Percentiles rank a stretch among this genome's conserved stretches.
Evolutionary conservation across 176 grass and related monocot species (phyloP).

Genomic region (Oryza coarctata): DNA sequence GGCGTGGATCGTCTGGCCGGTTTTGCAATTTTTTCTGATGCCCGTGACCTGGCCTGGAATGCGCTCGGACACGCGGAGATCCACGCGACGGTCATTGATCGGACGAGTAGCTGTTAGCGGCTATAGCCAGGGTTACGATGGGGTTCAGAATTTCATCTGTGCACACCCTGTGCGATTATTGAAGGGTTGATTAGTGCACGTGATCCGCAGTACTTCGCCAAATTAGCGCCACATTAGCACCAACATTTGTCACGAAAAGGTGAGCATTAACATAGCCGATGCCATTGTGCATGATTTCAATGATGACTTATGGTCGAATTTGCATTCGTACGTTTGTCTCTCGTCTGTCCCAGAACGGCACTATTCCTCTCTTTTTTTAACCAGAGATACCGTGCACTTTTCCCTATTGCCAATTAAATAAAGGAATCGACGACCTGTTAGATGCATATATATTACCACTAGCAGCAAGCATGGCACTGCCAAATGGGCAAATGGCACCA

Average conservation of each 20-base stretch:
- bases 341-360: neutral
- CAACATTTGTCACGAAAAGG: neutral
- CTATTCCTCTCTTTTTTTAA: neutral
- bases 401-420: neutral
- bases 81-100: too few species aligned
- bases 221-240: constrained; percentile 9
- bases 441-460: too few species aligned
- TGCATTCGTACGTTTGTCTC: neutral
- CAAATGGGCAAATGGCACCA: neutral
- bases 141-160: neutral
- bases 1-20: neutral
- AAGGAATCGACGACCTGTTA: too few species aligned
- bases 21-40: too few species aligned
- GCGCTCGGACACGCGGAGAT: neutral
- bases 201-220: constrained; percentile 7
- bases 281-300: neutral
- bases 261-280: neutral
- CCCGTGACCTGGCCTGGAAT: neutral
- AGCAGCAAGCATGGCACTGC: neutral
- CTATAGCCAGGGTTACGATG: neutral
- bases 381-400: neutral
- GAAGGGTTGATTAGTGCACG: neutral
- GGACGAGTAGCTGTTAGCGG: neutral
- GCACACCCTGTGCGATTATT: neutral
- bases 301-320: neutral